phyloP scores from a whole-genome alignment of 2,329 filamentous ascomycete species.

The Coniella vitis region DNA sequence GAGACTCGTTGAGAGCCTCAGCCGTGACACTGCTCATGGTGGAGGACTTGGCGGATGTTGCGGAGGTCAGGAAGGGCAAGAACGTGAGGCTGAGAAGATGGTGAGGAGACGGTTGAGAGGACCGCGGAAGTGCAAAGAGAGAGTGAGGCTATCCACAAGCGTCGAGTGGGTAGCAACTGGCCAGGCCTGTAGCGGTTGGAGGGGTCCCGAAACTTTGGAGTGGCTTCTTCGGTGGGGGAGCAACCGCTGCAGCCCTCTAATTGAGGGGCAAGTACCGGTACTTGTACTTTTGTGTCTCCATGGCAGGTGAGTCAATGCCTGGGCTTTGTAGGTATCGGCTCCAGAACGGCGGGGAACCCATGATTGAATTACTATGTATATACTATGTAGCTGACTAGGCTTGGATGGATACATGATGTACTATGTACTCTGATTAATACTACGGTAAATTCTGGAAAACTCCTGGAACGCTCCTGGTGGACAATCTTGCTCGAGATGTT shows the following conservation, averaged over 20 bases:
- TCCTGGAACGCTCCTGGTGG: too few relatives aligned
- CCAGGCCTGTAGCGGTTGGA: background rate
- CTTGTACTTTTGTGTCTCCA: background rate
- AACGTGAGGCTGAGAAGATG: too few relatives aligned
- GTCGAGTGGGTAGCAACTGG: too few relatives aligned
- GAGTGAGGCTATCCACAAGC: background rate
- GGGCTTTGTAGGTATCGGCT: too few relatives aligned
- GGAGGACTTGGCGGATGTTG: background rate
- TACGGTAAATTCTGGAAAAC: too few relatives aligned
- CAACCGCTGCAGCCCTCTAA: background rate
- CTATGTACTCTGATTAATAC: too few relatives aligned
- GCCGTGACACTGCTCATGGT: constrained; percentile 12
- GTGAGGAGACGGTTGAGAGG: background rate
- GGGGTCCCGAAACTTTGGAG: background rate
- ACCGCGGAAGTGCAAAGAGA: too few relatives aligned
- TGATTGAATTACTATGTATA: too few relatives aligned
- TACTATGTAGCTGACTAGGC: too few relatives aligned
- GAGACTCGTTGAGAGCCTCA: constrained; percentile 13
- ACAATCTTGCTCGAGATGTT: too few relatives aligned
- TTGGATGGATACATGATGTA: too few relatives aligned
- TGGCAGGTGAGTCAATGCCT: background rate
- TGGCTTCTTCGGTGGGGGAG: background rate
- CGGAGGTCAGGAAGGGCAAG: background rate
- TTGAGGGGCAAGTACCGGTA: background rate
- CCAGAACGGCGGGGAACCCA: too few relatives aligned